A percentile compares a stretch with the other conserved stretches of the same genome.
These are phyloP conservation scores for Xylariaceae sp. DNA, from an alignment of 2,329 filamentous ascomycete genomes.

Conservation along the genomic window DNA sequence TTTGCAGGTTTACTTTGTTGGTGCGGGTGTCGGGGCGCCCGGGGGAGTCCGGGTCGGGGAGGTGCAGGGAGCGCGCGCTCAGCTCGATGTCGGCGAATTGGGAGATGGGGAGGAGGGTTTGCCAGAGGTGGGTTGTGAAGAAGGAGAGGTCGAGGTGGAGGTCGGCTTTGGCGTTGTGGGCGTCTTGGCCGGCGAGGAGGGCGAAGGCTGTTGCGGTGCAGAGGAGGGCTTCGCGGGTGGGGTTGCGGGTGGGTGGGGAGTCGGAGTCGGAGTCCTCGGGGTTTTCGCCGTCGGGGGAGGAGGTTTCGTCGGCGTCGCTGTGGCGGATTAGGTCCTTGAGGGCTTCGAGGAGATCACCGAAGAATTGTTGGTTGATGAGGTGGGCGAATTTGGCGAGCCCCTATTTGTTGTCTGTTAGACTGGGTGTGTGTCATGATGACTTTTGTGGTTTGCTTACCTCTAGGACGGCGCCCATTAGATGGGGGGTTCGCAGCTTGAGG, in stretches of 20 bases:
- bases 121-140: slow-evolving; percentile 93
- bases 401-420: slow-evolving; percentile 27
- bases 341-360: slow-evolving; percentile 90
- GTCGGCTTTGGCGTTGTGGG: slow-evolving; percentile 71
- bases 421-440: not conserved
- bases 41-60: slow-evolving; percentile 57
- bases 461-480: slow-evolving; percentile 85
- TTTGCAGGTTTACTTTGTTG: slow-evolving; percentile 87
- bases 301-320: slow-evolving; percentile 54
- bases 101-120: slow-evolving; percentile 70
- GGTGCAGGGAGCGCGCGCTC: slow-evolving; percentile 64
- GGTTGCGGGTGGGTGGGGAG: slow-evolving; percentile 56
- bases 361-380: slow-evolving; percentile 98
- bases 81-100: slow-evolving; percentile 83
- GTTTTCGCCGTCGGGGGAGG: slow-evolving; percentile 40
- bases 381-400: slow-evolving; percentile 91
- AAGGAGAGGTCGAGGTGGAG: slow-evolving; percentile 89
- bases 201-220: slow-evolving; percentile 96
- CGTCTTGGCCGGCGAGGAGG: slow-evolving; percentile 91
- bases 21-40: slow-evolving; percentile 39
- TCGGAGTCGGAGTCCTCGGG: slow-evolving; percentile 34
- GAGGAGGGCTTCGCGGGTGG: slow-evolving; percentile 80
- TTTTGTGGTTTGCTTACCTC: slow-evolving; percentile 8
- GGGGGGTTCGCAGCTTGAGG: slow-evolving; percentile 72
- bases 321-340: slow-evolving; percentile 86